Base-by-base conservation (phyloP, 1,284 basidiomycete species). In the Inonotus obliquus region DNA sequence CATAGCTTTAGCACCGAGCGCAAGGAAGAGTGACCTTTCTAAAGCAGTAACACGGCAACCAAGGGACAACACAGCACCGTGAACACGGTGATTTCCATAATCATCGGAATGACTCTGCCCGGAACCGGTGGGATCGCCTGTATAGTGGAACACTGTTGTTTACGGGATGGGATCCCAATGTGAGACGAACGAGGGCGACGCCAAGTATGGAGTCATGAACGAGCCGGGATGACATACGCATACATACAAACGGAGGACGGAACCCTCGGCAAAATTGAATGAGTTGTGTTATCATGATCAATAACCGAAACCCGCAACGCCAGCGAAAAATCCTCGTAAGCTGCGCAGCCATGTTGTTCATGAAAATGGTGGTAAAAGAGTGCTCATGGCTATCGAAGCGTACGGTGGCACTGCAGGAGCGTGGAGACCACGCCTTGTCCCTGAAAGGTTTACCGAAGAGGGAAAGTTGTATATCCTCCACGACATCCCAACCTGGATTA, bases 321-420 rank as follows among this genome's bases (percentile, higher is more conserved):
- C 54, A 23, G 55, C 25, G 17, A 52, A n/a, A 32, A 17, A 32
- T 52, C 51, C 25, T 52, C 51, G 9, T 32, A 17, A 5, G 11
- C 2, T 32, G 17, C 32, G 25, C 51, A 52, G 51, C 51, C 32
- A 27, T 32, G 27, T 19, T 35, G 51, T 52, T 52, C 29, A 35
- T n/a, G 32, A 35, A 51, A 17, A 52, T 17, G 51, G 29, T 32
- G 4, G 27, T 27, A 52, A 35, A 17, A 52, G 27, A 35, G 25
- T 17, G 25, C 17, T 45, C 11, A 25, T 10, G 55, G 21, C 14
- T 14, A 35, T 32, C 13, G 57, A 51, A 59, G 29, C 47, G 23
- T 6, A 21, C 38, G 58, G 47, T 61, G 60, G 60, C 60, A 47
- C 60, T 54, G 44, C 47, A 17, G 13, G 19, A 9, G 47, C 47